Evolutionary conservation across 257 asterid genomes (phyloP).

Genomic region (Voacanga thouarsii): DNA sequence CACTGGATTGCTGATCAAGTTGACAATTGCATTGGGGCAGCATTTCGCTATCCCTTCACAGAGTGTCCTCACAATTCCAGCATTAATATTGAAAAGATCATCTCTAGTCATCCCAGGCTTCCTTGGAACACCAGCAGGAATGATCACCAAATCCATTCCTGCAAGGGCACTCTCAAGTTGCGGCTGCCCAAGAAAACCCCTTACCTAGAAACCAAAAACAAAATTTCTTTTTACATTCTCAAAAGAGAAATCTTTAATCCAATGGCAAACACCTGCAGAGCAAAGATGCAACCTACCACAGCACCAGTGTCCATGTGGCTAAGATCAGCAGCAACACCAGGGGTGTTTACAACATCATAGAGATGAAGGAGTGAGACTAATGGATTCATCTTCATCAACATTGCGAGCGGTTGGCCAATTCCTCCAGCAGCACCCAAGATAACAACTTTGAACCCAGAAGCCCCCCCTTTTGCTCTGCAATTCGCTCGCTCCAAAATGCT

Average conservation of each 20-base stretch:
- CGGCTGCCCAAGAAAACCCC: slow-evolving; percentile 77
- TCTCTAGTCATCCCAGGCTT: slow-evolving; percentile 95
- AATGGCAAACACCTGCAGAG: background rate
- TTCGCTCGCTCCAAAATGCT: slow-evolving; percentile 44
- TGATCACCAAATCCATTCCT: slow-evolving; percentile 86
- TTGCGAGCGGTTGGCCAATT: slow-evolving; percentile 84
- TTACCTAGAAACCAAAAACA: slow-evolving; percentile 40
- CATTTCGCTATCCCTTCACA: slow-evolving; percentile 75
- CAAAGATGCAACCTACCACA: slow-evolving; percentile 49
- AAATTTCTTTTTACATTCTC: background rate
- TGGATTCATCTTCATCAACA: slow-evolving; percentile 95
- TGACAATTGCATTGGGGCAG: slow-evolving; percentile 78
- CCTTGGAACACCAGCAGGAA: slow-evolving; percentile 93
- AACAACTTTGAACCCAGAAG: slow-evolving; percentile 92
- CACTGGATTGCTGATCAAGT: slow-evolving; percentile 86
- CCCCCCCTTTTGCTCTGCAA: slow-evolving; percentile 96
- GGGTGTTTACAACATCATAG: slow-evolving; percentile 89
- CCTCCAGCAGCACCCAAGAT: slow-evolving; percentile 97
- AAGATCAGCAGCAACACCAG: slow-evolving; percentile 94
- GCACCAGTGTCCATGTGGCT: slow-evolving; percentile 99
- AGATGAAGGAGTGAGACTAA: slow-evolving; percentile 90
- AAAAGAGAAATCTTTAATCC: background rate
- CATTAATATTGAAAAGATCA: slow-evolving; percentile 84
- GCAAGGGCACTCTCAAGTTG: slow-evolving; percentile 75
- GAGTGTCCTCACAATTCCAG: slow-evolving; percentile 79